A percentile compares a stretch with the other conserved stretches of the same genome.
Evolutionary conservation across 78 protist genomes (phyloP).

Genomic region (slime mould (Dictyostelium discoideum)): DNA sequence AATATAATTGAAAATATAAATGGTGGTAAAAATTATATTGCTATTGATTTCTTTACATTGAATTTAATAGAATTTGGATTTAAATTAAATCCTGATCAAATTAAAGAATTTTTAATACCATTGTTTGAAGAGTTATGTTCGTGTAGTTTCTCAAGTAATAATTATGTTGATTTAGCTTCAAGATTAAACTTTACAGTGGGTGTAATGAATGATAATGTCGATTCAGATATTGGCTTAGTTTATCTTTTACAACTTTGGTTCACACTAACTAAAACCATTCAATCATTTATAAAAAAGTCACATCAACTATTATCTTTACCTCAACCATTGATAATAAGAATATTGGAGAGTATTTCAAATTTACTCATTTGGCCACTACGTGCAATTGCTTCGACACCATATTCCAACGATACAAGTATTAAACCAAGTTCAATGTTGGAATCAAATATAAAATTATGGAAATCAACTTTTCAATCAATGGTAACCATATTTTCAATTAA

Average conservation of each 20-base stretch:
- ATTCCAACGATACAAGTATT: neutral
- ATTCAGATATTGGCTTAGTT: neutral
- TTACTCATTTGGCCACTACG: slow-evolving; percentile 35
- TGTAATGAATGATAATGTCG: neutral
- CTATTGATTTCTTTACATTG: slow-evolving; percentile 32
- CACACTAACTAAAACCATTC: neutral
- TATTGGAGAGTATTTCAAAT: neutral
- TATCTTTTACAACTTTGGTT: slow-evolving; percentile 34
- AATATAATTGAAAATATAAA: neutral
- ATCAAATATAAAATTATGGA: neutral
- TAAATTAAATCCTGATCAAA: slow-evolving; percentile 2
- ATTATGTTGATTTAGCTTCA: neutral
- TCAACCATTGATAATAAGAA: neutral
- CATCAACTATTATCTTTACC: slow-evolving; percentile 16
- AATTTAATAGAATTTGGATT: slow-evolving; percentile 60
- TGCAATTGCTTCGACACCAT: neutral
- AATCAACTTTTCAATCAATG: neutral
- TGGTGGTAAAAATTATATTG: neutral
- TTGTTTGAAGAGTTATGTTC: slow-evolving; percentile 17
- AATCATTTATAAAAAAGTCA: slow-evolving; percentile 16
- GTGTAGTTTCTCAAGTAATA: slow-evolving; percentile 4
- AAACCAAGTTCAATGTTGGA: neutral
- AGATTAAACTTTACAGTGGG: slow-evolving; percentile 20
- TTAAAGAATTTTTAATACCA: neutral
- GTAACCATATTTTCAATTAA: neutral